Evolutionary conservation across 2,329 filamentous ascomycete genomes (phyloP), one percentile per base, ranked within the genome.

Genomic region (Ophiostoma triangulosporum): DNA sequence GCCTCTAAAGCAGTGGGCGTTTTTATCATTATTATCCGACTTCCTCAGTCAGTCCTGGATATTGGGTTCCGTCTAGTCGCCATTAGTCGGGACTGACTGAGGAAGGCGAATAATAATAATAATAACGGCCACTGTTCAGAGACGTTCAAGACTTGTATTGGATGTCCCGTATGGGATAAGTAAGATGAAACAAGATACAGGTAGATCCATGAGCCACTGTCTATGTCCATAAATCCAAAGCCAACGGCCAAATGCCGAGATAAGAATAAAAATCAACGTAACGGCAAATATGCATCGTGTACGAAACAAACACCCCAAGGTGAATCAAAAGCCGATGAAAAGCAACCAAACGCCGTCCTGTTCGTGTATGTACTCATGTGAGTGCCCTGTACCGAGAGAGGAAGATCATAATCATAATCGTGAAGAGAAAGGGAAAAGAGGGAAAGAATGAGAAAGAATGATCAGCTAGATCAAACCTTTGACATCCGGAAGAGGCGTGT

Each of bases 401-500:
- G 26, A 29, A 3, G n/a, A 22, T 20, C 11, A 33, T 50, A 14
- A 24, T 31, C 46, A 48, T 33, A 48, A 33, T 32, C 29, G 46
- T 48, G 7, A 27, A 9, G 22, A 15, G 14, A 17, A 29, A 12
- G 22, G 6, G 6, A 17, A 8, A 27, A 17, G 20, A 17, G 32
- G 17, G 17, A 14, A 51, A n/a, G 15, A 26, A 33, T 24, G 22
- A 24, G 29, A 9, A 52, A 32, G 46, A 26, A 27, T 17, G 3
- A 22, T 26, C 11, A 2, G 27, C 32, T 8, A 54, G 22, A 38
- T 20, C 33, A 33, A 29, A 14, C 20, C n/a, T 26, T 45, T 54
- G 58, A 60, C 45, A 52, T 57, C 24, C 50, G 55, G 48, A 78
- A 64, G 31, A 78, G 65, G 56, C 73, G 71, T n/a, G 80, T 83